Base-by-base conservation (phyloP, 306 rosid genomes). In the Cucumis melo region DNA sequence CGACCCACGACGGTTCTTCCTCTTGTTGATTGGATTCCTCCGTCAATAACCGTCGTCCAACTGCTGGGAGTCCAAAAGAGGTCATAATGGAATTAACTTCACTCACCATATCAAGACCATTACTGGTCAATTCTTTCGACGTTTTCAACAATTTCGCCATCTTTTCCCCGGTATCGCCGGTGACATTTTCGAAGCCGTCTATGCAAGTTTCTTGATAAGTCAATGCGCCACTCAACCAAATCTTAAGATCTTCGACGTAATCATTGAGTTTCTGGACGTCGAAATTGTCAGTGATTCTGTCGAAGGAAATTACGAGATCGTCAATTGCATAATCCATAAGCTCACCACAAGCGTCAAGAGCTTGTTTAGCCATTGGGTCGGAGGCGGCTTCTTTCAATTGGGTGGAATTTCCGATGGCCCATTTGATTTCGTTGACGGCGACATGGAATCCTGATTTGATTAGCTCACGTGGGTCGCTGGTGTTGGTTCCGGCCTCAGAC, bases 191-290 rank as follows among this genome's bases (percentile, higher is more conserved):
- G 36, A 93, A 93, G 0, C 91, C 97, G 6, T 86, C 90, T 62
- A 91, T 59, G 68, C 97, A 93, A 0, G 96, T 88, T 1, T 83
- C 85, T 42, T 88, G 89, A 78, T 86, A 89, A 0, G 93, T 82
- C 5, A 93, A 61, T 0, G 93, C 78, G 0, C 79, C 96, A 2
- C 87, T 80, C 6, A 93, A 63, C 98, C 97, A 93, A 13, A 87
- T 78, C 60, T 88, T 85, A 7, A 93, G 86, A 63, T 90, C 91
- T 24, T 79, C 88, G 0, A 80, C 68, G 61, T 78, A 87, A 5
- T 83, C 85, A 19, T 66, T 53, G 0, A 93, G 0, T 73, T 85
- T 86, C 39, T 1, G 8, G 0, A 79, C 1, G 0, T 91, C 94
- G n/a, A 90, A 88, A 10, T 2, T 29, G 0, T 61, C 34, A 0